Evolutionary conservation across 1,284 basidiomycete species (phyloP), one percentile per base, ranked within the genome.

Genomic region (Veloporphyrellus conicus): DNA sequence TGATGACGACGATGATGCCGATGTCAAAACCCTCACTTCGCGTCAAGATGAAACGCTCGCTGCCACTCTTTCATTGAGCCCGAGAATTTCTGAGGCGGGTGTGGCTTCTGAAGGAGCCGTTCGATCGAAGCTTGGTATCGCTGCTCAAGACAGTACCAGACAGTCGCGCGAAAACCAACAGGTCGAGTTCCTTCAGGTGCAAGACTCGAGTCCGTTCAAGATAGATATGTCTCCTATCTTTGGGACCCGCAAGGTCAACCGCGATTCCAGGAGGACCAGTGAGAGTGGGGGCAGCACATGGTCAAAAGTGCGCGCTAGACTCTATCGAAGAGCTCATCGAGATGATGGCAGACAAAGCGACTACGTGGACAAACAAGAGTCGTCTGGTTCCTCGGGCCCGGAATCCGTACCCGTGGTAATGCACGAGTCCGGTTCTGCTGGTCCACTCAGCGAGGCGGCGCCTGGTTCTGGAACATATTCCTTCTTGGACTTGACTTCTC

Each of bases 401-500:
- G 59, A 68, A 45, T 64, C 61, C 3, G 63, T 68, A 3, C 64
- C 66, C 12, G 57, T 64, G 42, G 54, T 68, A 1, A 54, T 68
- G 65, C 67, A 66, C 32, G 52, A 58, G n/a, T 48, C 60, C 22
- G 45, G 35, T 32, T 57, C 51, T 12, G 43, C 25, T 61, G 47
- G 61, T 59, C 22, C 62, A 64, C 45, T 70, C 54, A 34, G 70
- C 61, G 54, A 54, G 45, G 41, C 53, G 33, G 52, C 57, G 18
- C 57, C 57, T 48, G 59, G 55, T 50, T 65, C 58, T 43, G 68
- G 66, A 27, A 66, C 70, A 18, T 67, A 68, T 38, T 84, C 82
- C 0, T 84, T 84, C 67, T 69, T 84, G 19, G 82, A 84, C 58
- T 72, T 84, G 45, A 37, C 62, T 33, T 78, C 79, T 4, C 76